phyloP scores from a whole-genome alignment of 495 filamentous ascomycete genomes.

The Hypomontagnella monticulosa region DNA sequence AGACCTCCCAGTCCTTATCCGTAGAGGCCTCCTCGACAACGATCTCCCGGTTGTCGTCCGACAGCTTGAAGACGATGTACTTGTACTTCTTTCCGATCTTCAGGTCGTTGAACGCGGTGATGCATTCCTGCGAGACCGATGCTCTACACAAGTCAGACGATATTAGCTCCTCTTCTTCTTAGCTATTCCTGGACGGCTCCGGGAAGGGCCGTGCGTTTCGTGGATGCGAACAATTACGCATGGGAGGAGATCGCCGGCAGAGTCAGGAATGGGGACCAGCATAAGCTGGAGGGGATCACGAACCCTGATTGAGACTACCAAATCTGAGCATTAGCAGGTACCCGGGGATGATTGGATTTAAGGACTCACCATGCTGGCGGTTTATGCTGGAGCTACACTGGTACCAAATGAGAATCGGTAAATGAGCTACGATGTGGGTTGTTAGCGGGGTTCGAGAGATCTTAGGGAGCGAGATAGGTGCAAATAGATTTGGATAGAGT shows the following conservation, averaged over 20 bases:
- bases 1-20: slow-evolving; percentile 72
- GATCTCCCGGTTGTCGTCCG: slow-evolving; percentile 90
- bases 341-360: slow-evolving; percentile 31
- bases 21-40: slow-evolving; percentile 77
- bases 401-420: slow-evolving; percentile 42
- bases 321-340: slow-evolving; percentile 23
- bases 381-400: slow-evolving; percentile 36
- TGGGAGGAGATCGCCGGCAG: slow-evolving; percentile 23
- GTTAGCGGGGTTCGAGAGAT: slow-evolving; percentile 40
- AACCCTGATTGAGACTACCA: slow-evolving; percentile 75
- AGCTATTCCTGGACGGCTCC: slow-evolving; percentile 16
- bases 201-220: slow-evolving; percentile 24
- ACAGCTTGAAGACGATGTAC: slow-evolving; percentile 97
- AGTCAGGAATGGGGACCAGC: slow-evolving; percentile 24
- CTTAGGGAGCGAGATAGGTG: slow-evolving; percentile 1
- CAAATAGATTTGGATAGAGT: not conserved
- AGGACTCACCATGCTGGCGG: slow-evolving; percentile 39
- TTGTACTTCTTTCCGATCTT: slow-evolving; percentile 89
- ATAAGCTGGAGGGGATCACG: slow-evolving; percentile 49
- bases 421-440: slow-evolving; percentile 38
- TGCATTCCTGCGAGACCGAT: slow-evolving; percentile 79
- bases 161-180: slow-evolving; percentile 42
- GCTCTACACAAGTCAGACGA: slow-evolving; percentile 65
- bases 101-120: slow-evolving; percentile 85
- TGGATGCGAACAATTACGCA: slow-evolving; percentile 32